These are phyloP conservation scores for Nicotiana sylvestris DNA, from an alignment of 257 asterid species.

Conservation along the genomic window DNA sequence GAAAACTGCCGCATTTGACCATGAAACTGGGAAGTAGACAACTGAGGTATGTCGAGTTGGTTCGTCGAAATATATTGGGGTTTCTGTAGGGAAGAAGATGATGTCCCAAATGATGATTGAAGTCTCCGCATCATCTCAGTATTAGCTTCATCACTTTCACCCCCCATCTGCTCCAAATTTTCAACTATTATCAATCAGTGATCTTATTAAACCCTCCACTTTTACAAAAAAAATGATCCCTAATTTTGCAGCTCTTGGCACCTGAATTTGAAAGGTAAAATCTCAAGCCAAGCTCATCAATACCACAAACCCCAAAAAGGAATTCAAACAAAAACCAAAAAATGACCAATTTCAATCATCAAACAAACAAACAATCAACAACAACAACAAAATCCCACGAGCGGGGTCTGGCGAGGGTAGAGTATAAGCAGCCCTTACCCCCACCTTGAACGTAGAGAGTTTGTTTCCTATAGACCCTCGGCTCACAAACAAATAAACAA, in stretches of 20 bases:
- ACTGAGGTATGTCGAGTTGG: constrained; percentile 62
- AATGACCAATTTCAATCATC: not conserved
- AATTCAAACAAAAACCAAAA: not conserved
- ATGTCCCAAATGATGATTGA: constrained; percentile 67
- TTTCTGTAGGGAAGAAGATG: constrained; percentile 47
- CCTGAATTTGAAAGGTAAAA: not conserved
- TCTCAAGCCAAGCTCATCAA: not conserved
- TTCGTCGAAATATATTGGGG: constrained; percentile 37
- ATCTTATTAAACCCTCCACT: not conserved
- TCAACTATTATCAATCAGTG: constrained; percentile 2
- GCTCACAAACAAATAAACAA: not conserved
- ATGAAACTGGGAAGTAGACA: constrained; percentile 49
- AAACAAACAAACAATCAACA: not conserved
- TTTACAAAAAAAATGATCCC: not conserved
- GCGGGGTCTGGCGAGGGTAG: too few relatives aligned
- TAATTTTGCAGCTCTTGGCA: not conserved
- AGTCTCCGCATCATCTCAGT: constrained; percentile 55
- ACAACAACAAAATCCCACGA: too few relatives aligned
- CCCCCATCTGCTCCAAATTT: constrained; percentile 41
- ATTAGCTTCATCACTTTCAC: constrained; percentile 53
- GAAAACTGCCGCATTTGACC: constrained; percentile 56
- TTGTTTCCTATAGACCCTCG: too few relatives aligned
- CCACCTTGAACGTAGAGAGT: too few relatives aligned
- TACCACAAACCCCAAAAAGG: not conserved
- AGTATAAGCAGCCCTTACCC: too few relatives aligned